Percentiles rank a stretch among this genome's conserved stretches.
Evolutionary conservation across 768 basidiomycete species (phyloP).

Genomic region (Stropharia rugosoannulata): DNA sequence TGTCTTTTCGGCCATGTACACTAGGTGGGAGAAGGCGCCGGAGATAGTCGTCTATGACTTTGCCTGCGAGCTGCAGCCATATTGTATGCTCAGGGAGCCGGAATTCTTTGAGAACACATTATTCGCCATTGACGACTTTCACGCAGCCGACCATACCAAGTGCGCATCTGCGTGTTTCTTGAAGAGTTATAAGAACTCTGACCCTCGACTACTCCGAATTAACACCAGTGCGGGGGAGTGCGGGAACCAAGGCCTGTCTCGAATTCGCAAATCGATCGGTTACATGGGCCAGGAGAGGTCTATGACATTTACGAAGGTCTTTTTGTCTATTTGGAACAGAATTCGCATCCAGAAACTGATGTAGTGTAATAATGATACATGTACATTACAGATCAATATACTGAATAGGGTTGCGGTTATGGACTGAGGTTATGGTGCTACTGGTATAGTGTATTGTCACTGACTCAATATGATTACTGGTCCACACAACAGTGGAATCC

Average conservation of each 20-base stretch:
- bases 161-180: neutral
- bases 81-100: too few relatives aligned
- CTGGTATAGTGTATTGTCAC: too few relatives aligned
- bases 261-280: neutral
- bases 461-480: too few relatives aligned
- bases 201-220: neutral
- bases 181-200: neutral
- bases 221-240: neutral
- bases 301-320: neutral
- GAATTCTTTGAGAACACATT: neutral
- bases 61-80: too few relatives aligned
- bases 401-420: too few relatives aligned
- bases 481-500: too few relatives aligned
- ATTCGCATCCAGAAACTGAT: neutral
- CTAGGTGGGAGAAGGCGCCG: slow-evolving; percentile 15
- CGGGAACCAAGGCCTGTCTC: neutral
- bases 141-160: neutral
- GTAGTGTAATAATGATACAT: too few relatives aligned
- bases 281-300: neutral
- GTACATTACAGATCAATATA: too few relatives aligned
- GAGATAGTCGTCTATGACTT: too few relatives aligned
- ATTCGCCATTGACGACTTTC: neutral
- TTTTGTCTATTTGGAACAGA: neutral
- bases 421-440: too few relatives aligned
- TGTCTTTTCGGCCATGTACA: slow-evolving; percentile 33